These are phyloP conservation scores for Penicillium sp. DNA, from an alignment of 2,329 filamentous ascomycete genomes.

Conservation along the genomic window DNA sequence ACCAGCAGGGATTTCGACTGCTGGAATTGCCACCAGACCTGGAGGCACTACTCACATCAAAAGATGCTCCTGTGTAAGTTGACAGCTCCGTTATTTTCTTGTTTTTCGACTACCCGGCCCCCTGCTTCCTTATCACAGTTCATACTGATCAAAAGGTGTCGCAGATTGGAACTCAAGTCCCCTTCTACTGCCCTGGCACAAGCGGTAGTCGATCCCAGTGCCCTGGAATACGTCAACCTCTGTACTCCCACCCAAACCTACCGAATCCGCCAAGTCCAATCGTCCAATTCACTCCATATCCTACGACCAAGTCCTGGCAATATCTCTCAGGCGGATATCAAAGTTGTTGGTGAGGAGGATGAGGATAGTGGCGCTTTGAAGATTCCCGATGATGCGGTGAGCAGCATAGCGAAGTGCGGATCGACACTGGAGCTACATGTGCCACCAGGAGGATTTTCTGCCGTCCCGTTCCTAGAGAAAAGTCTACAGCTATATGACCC, in stretches of 20 bases:
- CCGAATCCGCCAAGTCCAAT: constrained; percentile 63
- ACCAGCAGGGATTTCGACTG: constrained; percentile 57
- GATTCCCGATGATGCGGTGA: constrained; percentile 34
- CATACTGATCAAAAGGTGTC: neutral
- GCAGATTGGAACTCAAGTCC: constrained; percentile 47
- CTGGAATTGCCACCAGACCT: constrained; percentile 62
- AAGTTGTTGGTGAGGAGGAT: constrained; percentile 24
- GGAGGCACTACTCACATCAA: constrained; percentile 53
- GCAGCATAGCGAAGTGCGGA: constrained; percentile 45
- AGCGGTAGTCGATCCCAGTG: constrained; percentile 26
- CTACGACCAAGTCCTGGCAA: constrained; percentile 45
- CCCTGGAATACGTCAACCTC: constrained; percentile 53
- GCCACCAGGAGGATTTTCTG: constrained; percentile 32
- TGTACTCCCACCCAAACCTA: constrained; percentile 60
- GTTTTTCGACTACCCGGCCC: neutral
- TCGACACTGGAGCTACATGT: constrained; percentile 48
- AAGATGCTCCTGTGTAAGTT: constrained; percentile 43
- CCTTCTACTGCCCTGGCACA: constrained; percentile 29
- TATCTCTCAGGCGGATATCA: constrained; percentile 29
- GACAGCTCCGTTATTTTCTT: neutral
- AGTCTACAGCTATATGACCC: constrained; percentile 33
- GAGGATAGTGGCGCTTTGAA: constrained; percentile 22
- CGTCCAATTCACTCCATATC: constrained; percentile 63
- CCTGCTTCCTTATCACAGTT: neutral
- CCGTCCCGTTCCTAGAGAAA: constrained; percentile 29